Evolutionary conservation across 2,329 filamentous ascomycete genomes (phyloP), one percentile per base, ranked within the genome.

Genomic region (Penicillium crustosum): DNA sequence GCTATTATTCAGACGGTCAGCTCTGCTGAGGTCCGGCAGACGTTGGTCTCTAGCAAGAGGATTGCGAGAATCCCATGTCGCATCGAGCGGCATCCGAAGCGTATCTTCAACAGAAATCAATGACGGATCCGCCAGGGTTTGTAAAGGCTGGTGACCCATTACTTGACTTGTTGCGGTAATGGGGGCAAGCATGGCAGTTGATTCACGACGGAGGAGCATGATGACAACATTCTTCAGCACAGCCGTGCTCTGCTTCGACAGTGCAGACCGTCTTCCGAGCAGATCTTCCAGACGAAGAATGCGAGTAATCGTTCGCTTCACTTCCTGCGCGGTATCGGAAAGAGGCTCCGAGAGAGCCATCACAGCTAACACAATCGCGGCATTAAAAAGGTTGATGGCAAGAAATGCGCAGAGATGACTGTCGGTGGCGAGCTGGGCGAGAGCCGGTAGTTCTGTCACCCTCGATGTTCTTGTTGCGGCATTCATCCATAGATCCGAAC

Each of bases 381-480:
- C 75, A 48, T 78, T 78, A 68, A 79, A 79, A 12, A 79, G 58
- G 53, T 79, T 79, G 60, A 79, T 78, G 3, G 75, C 78, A 19
- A 79, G 64, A 55, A 79, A 79, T 6, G 77, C 73, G 6, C 77
- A 75, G 6, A 78, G 67, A 58, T 80, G 77, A n/a, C 73, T 78
- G 17, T 77, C 73, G 0, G 70, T 75, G 5, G 77, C 76, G 7
- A 75, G 63, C 39, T 74, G 70, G 19, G 72, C 69, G 6, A 79
- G 70, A 1, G 60, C 58, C 0, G 65, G 65, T 29, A 68, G 41
- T 44, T 69, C 66, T 2, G 73, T 75, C 2, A 79, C 68, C 21
- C 66, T 70, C 0, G 76, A 75, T 6, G 74, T 79, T 47, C 77
- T 59, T 44, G 76, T 58, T 10, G 77, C 77, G 1, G 77, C 76